Evolutionary conservation across 768 basidiomycete species (phyloP).

Genomic region (Lentinula boryana): DNA sequence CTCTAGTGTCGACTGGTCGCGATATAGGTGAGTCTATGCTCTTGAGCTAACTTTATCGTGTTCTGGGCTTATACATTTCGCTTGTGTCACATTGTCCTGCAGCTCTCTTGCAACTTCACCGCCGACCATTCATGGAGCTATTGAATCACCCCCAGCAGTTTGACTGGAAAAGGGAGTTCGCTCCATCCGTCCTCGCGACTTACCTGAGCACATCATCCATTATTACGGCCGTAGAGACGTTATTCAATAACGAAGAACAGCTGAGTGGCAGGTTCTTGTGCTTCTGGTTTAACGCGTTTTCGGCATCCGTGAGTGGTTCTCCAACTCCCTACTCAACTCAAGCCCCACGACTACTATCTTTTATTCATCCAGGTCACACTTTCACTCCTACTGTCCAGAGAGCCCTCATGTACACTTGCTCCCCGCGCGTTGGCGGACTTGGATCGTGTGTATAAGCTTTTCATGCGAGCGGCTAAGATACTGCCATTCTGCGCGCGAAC

Average conservation of each 20-base stretch:
- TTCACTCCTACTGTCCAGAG: slow-evolving; percentile 57
- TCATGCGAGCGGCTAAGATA: slow-evolving; percentile 50
- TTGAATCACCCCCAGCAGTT: slow-evolving; percentile 49
- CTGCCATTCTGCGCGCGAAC: slow-evolving; percentile 56
- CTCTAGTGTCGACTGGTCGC: slow-evolving; percentile 51
- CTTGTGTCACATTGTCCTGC: not conserved
- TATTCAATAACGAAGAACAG: slow-evolving; percentile 54
- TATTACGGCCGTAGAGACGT: slow-evolving; percentile 47
- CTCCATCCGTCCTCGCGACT: slow-evolving; percentile 67
- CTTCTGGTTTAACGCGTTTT: slow-evolving; percentile 73
- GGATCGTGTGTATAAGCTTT: slow-evolving; percentile 51
- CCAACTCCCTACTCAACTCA: not conserved
- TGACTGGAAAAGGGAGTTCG: slow-evolving; percentile 54
- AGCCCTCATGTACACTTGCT: slow-evolving; percentile 52
- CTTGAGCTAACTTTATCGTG: not conserved
- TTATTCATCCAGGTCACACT: slow-evolving; percentile 44
- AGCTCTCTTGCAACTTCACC: slow-evolving; percentile 66
- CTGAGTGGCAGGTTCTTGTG: slow-evolving; percentile 61
- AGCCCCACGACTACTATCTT: not conserved
- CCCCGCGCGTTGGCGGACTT: slow-evolving; percentile 56
- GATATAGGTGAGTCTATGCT: slow-evolving; percentile 45
- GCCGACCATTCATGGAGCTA: slow-evolving; percentile 62
- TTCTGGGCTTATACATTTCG: not conserved
- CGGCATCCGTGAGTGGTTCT: slow-evolving; percentile 49
- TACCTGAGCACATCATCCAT: slow-evolving; percentile 55